Conservation (phyloP, 148 eudicot species). For the Silene latifolia region DNA sequence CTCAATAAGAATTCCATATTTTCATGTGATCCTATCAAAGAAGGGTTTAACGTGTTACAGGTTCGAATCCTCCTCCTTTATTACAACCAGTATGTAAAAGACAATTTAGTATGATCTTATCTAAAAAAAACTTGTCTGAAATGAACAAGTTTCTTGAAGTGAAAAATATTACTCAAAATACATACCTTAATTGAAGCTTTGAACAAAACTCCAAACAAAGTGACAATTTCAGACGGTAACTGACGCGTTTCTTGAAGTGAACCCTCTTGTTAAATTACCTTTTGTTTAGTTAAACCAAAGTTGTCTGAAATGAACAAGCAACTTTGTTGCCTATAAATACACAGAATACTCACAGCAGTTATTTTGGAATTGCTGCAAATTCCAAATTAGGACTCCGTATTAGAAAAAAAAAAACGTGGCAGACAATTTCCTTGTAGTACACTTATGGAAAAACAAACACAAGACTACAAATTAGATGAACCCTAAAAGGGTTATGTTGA, state of each 20-base stretch:
- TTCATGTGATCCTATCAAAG: no score
- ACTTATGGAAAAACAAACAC: not conserved
- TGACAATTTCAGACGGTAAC: not conserved
- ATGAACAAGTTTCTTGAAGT: no score
- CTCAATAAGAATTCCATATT: no score
- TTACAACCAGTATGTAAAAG: no score
- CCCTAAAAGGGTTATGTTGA: not conserved
- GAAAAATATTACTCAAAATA: not conserved
- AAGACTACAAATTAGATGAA: not conserved
- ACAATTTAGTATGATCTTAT: no score
- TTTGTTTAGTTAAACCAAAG: not conserved
- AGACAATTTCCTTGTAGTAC: not conserved
- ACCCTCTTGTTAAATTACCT: not conserved
- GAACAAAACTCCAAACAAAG: not conserved
- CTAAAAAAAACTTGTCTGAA: no score
- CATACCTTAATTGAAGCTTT: not conserved
- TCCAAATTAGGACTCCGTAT: not conserved
- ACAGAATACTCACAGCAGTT: not conserved
- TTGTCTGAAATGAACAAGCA: slow-evolving; percentile 9
- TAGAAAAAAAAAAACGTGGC: not conserved
- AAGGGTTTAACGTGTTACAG: no score
- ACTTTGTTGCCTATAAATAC: slow-evolving; percentile 6
- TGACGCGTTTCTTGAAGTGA: no score
- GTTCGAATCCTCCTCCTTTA: no score
- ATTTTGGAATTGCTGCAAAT: not conserved